phyloP scores from a whole-genome alignment of 352 stramenopile genomes.

The Plasmopara viticola region DNA sequence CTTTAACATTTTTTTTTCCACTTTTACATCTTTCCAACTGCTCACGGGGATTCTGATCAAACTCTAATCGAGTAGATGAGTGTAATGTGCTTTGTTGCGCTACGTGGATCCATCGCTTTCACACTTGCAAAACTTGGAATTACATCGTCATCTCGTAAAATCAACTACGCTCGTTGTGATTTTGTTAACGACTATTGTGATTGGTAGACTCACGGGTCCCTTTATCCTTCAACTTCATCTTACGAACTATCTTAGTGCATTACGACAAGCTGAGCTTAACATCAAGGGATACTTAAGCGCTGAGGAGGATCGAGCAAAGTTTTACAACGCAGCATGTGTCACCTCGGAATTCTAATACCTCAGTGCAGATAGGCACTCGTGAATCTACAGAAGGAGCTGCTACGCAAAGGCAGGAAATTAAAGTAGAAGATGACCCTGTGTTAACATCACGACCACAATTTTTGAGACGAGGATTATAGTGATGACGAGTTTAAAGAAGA shows the following conservation, averaged over 20 bases:
- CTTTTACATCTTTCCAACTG: slow-evolving; percentile 66
- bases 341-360: slow-evolving; percentile 36
- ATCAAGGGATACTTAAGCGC: slow-evolving; percentile 17
- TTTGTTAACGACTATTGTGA: slow-evolving; percentile 82
- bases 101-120: slow-evolving; percentile 91
- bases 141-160: slow-evolving; percentile 79
- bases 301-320: slow-evolving; percentile 14
- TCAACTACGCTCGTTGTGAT: slow-evolving; percentile 81
- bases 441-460: slow-evolving; percentile 67
- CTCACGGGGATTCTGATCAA: slow-evolving; percentile 36
- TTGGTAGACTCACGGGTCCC: slow-evolving; percentile 67
- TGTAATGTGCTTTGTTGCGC: slow-evolving; percentile 89
- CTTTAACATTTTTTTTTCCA: slow-evolving; percentile 76
- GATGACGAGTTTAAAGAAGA: slow-evolving; percentile 29
- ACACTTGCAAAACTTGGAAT: slow-evolving; percentile 84
- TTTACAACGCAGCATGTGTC: slow-evolving; percentile 43
- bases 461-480: slow-evolving; percentile 46
- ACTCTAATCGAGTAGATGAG: slow-evolving; percentile 70
- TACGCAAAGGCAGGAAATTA: slow-evolving; percentile 13
- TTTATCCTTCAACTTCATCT: slow-evolving; percentile 44
- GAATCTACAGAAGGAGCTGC: slow-evolving; percentile 3
- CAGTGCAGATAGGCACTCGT: slow-evolving; percentile 14
- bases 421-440: slow-evolving; percentile 25
- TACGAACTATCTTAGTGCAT: slow-evolving; percentile 28
- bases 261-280: slow-evolving; percentile 30